Evolutionary conservation across 768 basidiomycete genomes (phyloP).

Genomic region (Cystofilobasidium ferigula): DNA sequence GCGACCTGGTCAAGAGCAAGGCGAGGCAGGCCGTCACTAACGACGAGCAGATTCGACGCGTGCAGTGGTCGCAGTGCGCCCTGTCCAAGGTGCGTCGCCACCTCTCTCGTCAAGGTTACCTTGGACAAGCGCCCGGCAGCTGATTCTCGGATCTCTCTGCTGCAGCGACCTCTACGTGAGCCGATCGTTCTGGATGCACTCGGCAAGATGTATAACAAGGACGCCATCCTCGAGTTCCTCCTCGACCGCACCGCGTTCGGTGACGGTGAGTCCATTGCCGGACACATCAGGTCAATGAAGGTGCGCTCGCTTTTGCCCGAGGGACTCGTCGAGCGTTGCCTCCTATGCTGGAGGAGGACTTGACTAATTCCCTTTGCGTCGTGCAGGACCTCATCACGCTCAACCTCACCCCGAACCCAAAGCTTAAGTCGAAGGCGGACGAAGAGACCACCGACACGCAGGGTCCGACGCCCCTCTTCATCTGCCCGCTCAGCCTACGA

Average conservation of each 20-base stretch:
- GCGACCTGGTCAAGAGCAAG: slow-evolving; percentile 40
- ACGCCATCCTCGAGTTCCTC: slow-evolving; percentile 79
- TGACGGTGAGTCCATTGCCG: slow-evolving; percentile 83
- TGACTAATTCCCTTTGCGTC: not conserved
- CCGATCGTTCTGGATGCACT: slow-evolving; percentile 85
- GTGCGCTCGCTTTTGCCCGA: slow-evolving; percentile 42
- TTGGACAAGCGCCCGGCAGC: too few species aligned
- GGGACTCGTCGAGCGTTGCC: not conserved
- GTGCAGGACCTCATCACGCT: slow-evolving; percentile 73
- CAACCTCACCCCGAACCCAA: slow-evolving; percentile 63
- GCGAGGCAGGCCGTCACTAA: slow-evolving; percentile 71
- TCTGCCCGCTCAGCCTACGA: slow-evolving; percentile 82
- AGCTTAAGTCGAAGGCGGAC: slow-evolving; percentile 39
- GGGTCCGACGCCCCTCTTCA: slow-evolving; percentile 55
- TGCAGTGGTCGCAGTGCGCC: slow-evolving; percentile 85
- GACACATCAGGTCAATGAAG: slow-evolving; percentile 81
- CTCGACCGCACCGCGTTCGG: slow-evolving; percentile 73
- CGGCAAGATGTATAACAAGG: slow-evolving; percentile 94
- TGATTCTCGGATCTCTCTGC: not conserved
- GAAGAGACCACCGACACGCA: slow-evolving; percentile 36
- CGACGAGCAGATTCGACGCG: slow-evolving; percentile 75
- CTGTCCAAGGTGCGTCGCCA: slow-evolving; percentile 66
- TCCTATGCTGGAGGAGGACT: too few species aligned
- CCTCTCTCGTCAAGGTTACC: too few species aligned
- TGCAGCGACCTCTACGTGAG: slow-evolving; percentile 66